A percentile compares a stretch with the other conserved stretches of the same genome.
Conservation (phyloP, 139 green algal species). For the Chara braunii region DNA sequence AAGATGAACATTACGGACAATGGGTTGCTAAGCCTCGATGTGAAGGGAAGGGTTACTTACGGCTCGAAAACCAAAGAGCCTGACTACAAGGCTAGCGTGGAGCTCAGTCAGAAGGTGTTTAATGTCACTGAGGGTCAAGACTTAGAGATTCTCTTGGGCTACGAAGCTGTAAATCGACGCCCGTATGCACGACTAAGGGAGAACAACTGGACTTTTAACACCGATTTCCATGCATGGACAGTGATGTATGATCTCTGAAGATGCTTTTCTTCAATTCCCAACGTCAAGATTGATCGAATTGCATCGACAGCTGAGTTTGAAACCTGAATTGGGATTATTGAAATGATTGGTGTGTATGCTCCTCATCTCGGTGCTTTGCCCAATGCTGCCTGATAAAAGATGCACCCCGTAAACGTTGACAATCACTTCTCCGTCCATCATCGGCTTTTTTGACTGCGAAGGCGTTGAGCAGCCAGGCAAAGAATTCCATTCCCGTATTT, state of each 20-base stretch:
- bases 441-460: too few relatives aligned
- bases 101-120: slow-evolving; percentile 60
- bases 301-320: too few relatives aligned
- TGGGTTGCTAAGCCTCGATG: slow-evolving; percentile 44
- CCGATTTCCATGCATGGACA: slow-evolving; percentile 14
- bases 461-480: too few relatives aligned
- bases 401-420: too few relatives aligned
- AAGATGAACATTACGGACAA: slow-evolving; percentile 44
- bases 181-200: slow-evolving; percentile 53
- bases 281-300: too few relatives aligned
- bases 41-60: slow-evolving; percentile 39
- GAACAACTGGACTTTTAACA: slow-evolving; percentile 64
- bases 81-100: slow-evolving; percentile 19
- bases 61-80: slow-evolving; percentile 17
- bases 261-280: too few relatives aligned
- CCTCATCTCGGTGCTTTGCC: too few relatives aligned
- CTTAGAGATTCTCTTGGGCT: slow-evolving; percentile 54
- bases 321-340: too few relatives aligned
- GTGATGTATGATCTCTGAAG: slow-evolving; percentile 14
- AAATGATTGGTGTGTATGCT: too few relatives aligned
- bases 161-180: slow-evolving; percentile 30
- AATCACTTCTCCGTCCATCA: too few relatives aligned
- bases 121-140: slow-evolving; percentile 67
- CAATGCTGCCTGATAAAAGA: too few relatives aligned
- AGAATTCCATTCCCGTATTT: too few relatives aligned